Evolutionary conservation across 2,329 filamentous ascomycete genomes (phyloP), one percentile per base, ranked within the genome.

Genomic region (Verticillium alfalfae): DNA sequence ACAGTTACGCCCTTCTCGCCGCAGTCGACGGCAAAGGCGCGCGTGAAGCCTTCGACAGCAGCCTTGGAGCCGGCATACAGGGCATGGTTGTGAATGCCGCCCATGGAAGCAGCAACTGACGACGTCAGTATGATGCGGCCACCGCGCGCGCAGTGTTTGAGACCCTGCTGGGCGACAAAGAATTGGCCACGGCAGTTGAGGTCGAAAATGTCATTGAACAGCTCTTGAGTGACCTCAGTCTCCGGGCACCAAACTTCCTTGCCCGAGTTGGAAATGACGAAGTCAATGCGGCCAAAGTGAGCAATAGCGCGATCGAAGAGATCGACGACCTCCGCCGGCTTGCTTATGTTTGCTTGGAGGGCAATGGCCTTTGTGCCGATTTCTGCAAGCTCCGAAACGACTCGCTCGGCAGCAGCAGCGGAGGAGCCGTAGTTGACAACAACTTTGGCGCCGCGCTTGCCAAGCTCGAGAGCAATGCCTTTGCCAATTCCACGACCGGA

Each of bases 121-220:
- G 83, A 87, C 79, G 90, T 92, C 61, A 92, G 81, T 69, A 92
- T 85, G 67, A 93, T 84, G 56, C 90, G 82, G 37, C 90, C 90
- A 62, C 89, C 87, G 55, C 84, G 79, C 70, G 88, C 82, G 66
- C 91, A 83, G 76, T 91, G 79, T 77, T 88, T 88, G 75, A 89
- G 89, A 7, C 85, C 90, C 62, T 90, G 86, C 77, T 91, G 88
- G 22, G 88, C 89, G 59, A 92, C 88, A 73, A 92, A 92, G 80
- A 92, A 92, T 76, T 92, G 88, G 56, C 87, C 88, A 49, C 87
- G 81, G 63, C 85, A 82, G 78, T 91, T 91, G 69, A 91, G 79
- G 78, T 86, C 85, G 78, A 91, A 90, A 67, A 90, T 87, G 67
- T 86, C 81, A 75, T 90, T 87, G 76, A 86, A 91, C 67, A 89